Conservation (phyloP, 2,329 filamentous ascomycete genomes). For the Stagonosporopsis chrysanthemi region DNA sequence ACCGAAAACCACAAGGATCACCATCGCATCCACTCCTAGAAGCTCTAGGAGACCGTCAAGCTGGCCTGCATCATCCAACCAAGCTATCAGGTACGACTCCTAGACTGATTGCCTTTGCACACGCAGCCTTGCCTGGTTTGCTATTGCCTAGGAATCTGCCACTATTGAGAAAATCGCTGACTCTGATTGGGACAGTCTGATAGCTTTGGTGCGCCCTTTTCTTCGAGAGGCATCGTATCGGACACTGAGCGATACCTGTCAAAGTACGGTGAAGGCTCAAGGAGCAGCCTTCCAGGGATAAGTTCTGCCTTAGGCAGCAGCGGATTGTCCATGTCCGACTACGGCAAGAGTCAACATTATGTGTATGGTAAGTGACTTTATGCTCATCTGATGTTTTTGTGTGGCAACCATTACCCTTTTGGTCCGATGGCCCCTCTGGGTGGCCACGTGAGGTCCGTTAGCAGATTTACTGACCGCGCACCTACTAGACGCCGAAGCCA, state of each 20-base stretch:
- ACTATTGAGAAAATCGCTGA: neutral
- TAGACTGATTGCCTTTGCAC: slow-evolving; percentile 23
- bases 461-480: slow-evolving; percentile 56
- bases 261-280: slow-evolving; percentile 43
- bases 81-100: slow-evolving; percentile 48
- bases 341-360: slow-evolving; percentile 77
- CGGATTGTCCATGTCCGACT: slow-evolving; percentile 80
- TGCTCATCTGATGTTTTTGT: slow-evolving; percentile 51
- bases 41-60: slow-evolving; percentile 39
- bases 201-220: slow-evolving; percentile 41
- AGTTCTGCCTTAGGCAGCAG: slow-evolving; percentile 46
- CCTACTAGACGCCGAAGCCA: slow-evolving; percentile 65
- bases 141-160: slow-evolving; percentile 38
- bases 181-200: slow-evolving; percentile 33
- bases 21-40: slow-evolving; percentile 16
- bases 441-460: slow-evolving; percentile 48
- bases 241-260: slow-evolving; percentile 33
- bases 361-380: slow-evolving; percentile 75
- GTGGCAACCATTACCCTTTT: slow-evolving; percentile 46
- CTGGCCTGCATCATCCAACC: slow-evolving; percentile 46
- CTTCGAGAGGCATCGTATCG: slow-evolving; percentile 31
- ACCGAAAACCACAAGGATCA: slow-evolving; percentile 22
- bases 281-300: slow-evolving; percentile 61
- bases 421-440: slow-evolving; percentile 45
- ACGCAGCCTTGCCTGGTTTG: slow-evolving; percentile 24